A percentile compares a stretch with the other conserved stretches of the same genome.
Evolutionary conservation across 257 asterid genomes (phyloP).

Genomic region (Hygrophila difformis): DNA sequence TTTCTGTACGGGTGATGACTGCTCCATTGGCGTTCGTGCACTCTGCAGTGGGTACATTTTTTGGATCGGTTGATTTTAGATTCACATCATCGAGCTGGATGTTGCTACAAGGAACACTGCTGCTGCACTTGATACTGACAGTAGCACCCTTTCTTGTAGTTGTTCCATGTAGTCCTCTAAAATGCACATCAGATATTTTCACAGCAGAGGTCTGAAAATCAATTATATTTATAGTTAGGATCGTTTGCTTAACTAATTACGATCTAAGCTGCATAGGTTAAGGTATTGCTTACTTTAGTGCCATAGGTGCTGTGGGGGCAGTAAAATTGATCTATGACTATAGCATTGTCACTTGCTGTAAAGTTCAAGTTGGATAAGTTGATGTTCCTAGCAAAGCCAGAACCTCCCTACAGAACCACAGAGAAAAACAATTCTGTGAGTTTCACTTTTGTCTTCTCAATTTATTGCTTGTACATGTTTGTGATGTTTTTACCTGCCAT

Average conservation of each 20-base stretch:
- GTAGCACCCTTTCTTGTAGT: slow-evolving; percentile 19
- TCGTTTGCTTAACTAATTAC: background rate
- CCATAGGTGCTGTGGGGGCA: slow-evolving; percentile 38
- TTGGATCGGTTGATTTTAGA: slow-evolving; percentile 18
- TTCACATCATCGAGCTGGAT: slow-evolving; percentile 27
- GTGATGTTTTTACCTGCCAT: slow-evolving; percentile 37
- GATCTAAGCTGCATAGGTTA: too few species aligned
- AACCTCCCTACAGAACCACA: slow-evolving; percentile 36
- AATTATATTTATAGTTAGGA: background rate
- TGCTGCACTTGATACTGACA: slow-evolving; percentile 41
- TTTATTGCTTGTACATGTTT: background rate
- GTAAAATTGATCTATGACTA: slow-evolving; percentile 44
- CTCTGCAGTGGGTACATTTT: background rate
- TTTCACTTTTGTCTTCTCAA: background rate
- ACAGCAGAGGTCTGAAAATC: slow-evolving; percentile 31
- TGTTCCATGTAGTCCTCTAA: slow-evolving; percentile 31
- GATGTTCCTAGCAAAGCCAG: slow-evolving; percentile 45
- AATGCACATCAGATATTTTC: slow-evolving; percentile 32
- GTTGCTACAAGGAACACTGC: slow-evolving; percentile 29
- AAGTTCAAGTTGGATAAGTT: slow-evolving; percentile 31
- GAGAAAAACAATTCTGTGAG: background rate
- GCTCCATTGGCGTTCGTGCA: slow-evolving; percentile 36
- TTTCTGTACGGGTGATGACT: background rate
- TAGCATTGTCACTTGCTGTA: slow-evolving; percentile 30
- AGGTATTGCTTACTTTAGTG: slow-evolving; percentile 17